A percentile compares a stretch with the other conserved stretches of the same genome.
These are phyloP conservation scores for Quaeritorhiza haematococci DNA, from an alignment of 371 early-diverging fungal species.

Conservation along the genomic window DNA sequence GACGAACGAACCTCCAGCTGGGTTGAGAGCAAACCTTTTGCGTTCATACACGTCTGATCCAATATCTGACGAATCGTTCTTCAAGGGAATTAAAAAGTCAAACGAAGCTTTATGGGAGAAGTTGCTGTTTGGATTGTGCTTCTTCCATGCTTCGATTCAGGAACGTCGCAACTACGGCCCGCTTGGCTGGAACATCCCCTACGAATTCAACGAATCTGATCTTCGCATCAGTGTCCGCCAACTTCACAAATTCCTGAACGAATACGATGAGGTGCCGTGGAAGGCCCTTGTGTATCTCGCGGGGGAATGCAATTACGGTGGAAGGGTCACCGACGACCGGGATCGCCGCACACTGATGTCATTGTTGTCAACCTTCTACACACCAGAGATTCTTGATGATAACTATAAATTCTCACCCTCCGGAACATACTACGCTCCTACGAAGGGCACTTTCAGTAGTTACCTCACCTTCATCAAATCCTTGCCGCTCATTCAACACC, in stretches of 20 bases:
- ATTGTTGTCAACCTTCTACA: slow-evolving; percentile 43
- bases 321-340: slow-evolving; percentile 52
- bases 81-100: slow-evolving; percentile 35
- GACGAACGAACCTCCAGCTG: slow-evolving; percentile 59
- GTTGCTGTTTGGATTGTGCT: slow-evolving; percentile 51
- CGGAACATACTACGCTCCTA: slow-evolving; percentile 43
- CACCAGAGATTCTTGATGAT: slow-evolving; percentile 39
- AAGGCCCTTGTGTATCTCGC: slow-evolving; percentile 52
- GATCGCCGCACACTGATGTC: slow-evolving; percentile 50
- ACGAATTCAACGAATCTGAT: slow-evolving; percentile 58
- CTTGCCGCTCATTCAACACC: slow-evolving; percentile 43
- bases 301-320: slow-evolving; percentile 62
- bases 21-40: slow-evolving; percentile 46
- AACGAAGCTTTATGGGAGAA: slow-evolving; percentile 45
- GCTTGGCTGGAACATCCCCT: slow-evolving; percentile 59
- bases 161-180: slow-evolving; percentile 59
- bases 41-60: slow-evolving; percentile 50
- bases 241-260: slow-evolving; percentile 53
- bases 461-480: slow-evolving; percentile 46
- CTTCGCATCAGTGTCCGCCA: slow-evolving; percentile 49
- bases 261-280: slow-evolving; percentile 52
- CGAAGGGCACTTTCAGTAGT: slow-evolving; percentile 34
- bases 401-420: slow-evolving; percentile 40
- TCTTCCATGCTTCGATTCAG: slow-evolving; percentile 58
- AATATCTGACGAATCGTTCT: slow-evolving; percentile 48